Conservation (phyloP, 108 stramenopile species). For the Pseudonitzschia delicatissima region DNA sequence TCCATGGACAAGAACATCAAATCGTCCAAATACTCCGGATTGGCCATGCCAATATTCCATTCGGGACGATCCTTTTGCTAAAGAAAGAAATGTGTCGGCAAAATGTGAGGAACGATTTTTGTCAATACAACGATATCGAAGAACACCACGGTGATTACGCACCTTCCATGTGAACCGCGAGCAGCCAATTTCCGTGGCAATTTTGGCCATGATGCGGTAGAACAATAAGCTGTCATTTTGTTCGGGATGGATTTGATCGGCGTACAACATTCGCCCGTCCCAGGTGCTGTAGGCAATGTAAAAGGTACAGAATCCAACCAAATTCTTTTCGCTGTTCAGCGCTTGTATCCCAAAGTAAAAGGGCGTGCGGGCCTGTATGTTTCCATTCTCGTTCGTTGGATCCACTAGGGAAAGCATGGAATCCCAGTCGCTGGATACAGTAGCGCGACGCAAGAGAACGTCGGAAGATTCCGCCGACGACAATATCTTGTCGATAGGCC, state of each 20-base stretch:
- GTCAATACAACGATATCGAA: too few relatives aligned
- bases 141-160: not conserved
- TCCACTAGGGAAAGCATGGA: too few relatives aligned
- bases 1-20: constrained; percentile 15
- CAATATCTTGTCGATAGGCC: too few relatives aligned
- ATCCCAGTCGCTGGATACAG: too few relatives aligned
- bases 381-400: too few relatives aligned
- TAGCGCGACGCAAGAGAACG: not conserved
- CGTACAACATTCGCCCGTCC: constrained; percentile 34
- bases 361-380: too few relatives aligned
- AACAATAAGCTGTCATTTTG: not conserved
- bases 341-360: too few relatives aligned
- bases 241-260: constrained; percentile 11
- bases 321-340: too few relatives aligned
- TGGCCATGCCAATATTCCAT: not conserved
- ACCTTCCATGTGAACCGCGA: constrained; percentile 21
- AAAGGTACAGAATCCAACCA: constrained; percentile 25
- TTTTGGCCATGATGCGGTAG: constrained; percentile 9
- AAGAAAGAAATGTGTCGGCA: not conserved
- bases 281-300: constrained; percentile 42
- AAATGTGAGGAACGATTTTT: not conserved
- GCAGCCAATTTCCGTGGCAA: constrained; percentile 4
- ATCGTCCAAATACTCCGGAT: constrained; percentile 9
- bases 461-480: not conserved
- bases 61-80: not conserved